A percentile compares a stretch with the other conserved stretches of the same genome.
Evolutionary conservation across 2,329 filamentous ascomycete genomes (phyloP).

Genomic region (Emergomyces orientalis): DNA sequence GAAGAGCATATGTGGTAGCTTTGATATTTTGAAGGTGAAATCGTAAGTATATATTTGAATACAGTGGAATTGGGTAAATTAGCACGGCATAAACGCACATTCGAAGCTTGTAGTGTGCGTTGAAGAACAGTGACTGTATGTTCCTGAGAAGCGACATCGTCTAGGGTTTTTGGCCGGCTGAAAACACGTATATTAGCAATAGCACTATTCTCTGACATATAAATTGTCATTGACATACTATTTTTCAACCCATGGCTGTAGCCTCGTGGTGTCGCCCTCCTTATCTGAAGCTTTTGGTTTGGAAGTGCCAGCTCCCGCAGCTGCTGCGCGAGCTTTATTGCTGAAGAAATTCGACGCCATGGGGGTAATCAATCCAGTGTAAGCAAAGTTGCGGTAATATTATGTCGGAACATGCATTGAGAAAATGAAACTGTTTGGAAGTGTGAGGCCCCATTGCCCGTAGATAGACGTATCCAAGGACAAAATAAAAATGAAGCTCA

Average conservation of each 20-base stretch:
- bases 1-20: slow-evolving; percentile 98
- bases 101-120: slow-evolving; percentile 86
- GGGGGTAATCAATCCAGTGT: background rate
- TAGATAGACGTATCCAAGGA: too few relatives aligned
- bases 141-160: slow-evolving; percentile 94
- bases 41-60: background rate
- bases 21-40: slow-evolving; percentile 12
- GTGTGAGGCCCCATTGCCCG: background rate
- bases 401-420: background rate
- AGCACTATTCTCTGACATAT: slow-evolving; percentile 8
- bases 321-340: slow-evolving; percentile 69
- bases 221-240: slow-evolving; percentile 51
- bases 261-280: slow-evolving; percentile 53
- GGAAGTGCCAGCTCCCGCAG: slow-evolving; percentile 61
- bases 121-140: slow-evolving; percentile 91
- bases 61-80: background rate
- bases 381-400: background rate
- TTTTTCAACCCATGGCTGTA: slow-evolving; percentile 98
- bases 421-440: background rate
- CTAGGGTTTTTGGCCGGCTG: slow-evolving; percentile 86
- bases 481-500: background rate
- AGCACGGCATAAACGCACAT: slow-evolving; percentile 45
- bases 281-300: slow-evolving; percentile 56
- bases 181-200: slow-evolving; percentile 5
- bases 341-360: slow-evolving; percentile 87